A percentile compares a stretch with the other conserved stretches of the same genome.
Evolutionary conservation across 495 filamentous ascomycete species (phyloP).

Genomic region (Talaromyces thailandensis): DNA sequence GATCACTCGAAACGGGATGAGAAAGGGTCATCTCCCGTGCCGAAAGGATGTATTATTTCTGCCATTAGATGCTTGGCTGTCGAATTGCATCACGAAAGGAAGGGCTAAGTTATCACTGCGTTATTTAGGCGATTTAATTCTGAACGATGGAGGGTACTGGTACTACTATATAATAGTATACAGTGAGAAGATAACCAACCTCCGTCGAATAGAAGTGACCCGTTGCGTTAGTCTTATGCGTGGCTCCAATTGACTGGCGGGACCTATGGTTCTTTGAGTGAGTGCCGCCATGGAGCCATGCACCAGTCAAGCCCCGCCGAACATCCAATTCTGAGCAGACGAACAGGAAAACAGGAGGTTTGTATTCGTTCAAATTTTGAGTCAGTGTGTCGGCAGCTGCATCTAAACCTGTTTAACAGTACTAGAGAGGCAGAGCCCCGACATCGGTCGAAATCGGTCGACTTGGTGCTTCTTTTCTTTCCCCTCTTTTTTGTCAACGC

Average conservation of each 20-base stretch:
- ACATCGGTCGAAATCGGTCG: neutral
- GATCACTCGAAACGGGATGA: neutral
- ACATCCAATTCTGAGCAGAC: neutral
- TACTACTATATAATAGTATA: neutral
- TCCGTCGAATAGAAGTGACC: neutral
- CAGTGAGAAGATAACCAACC: neutral
- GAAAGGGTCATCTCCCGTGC: neutral
- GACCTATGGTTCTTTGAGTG: neutral
- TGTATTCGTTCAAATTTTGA: neutral
- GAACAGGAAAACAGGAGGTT: neutral
- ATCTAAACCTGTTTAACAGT: neutral
- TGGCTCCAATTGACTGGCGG: conserved; percentile 10
- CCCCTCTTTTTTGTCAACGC: neutral
- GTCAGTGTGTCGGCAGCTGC: neutral
- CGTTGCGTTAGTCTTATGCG: conserved; percentile 9
- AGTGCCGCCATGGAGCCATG: neutral
- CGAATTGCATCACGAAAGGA: neutral
- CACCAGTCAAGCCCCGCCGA: neutral
- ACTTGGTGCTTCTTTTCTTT: neutral
- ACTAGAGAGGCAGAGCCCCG: neutral
- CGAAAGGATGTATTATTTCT: neutral
- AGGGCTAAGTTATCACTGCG: neutral
- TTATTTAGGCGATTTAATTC: neutral
- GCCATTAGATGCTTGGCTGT: neutral
- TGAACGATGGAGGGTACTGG: neutral